Evolutionary conservation across 2,329 filamentous ascomycete genomes (phyloP), one percentile per base, ranked within the genome.

Genomic region (Dactylellina parvicollis): DNA sequence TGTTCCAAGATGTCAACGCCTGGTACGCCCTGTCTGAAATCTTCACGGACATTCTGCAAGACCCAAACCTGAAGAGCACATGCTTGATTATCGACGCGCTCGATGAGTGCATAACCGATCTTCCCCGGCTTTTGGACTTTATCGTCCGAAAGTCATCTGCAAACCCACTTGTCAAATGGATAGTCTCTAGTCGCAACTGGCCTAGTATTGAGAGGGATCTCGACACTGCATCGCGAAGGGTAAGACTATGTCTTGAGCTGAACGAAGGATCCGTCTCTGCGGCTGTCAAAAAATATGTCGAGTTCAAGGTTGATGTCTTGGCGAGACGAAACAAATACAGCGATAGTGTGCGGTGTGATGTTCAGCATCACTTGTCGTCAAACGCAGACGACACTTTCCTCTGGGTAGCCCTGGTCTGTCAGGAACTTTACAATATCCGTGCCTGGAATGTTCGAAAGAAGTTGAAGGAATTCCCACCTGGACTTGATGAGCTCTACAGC

Each of bases 1-100:
- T 82, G 0, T 85, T 85, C 57, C 0, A 46, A 7, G 77, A 80
- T 38, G 12, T 38, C 0, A 83, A 82, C 78, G 78, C 80, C 1
- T 83, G 80, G 78, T 30, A 76, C 40, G 76, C 78, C 0, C 54
- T 86, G 4, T 79, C 75, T 0, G 64, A 79, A 1, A 81, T 85
- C 3, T 79, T 86, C 0, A 70, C 14, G 0, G 72, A 75, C 2
- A 82, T 86, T 9, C 65, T 86, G 1, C 14, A 78, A 12, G 81
- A 84, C 44, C 61, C 73, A 1, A 76, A 10, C 4, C 59, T 81
- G 1, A 14, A 76, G 0, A 71, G 10, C 0, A 78, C 77, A 0
- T 79, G 79, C 70, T 56, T 86, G 2, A 69, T 84, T 10, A 76
- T 86, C 44, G 83, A 85, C 76, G 83, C 82, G 0, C 81, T 85